These are phyloP conservation scores for Leccinum olivaceoglutinosum DNA, from an alignment of 1,284 basidiomycete genomes.

Conservation along the genomic window DNA sequence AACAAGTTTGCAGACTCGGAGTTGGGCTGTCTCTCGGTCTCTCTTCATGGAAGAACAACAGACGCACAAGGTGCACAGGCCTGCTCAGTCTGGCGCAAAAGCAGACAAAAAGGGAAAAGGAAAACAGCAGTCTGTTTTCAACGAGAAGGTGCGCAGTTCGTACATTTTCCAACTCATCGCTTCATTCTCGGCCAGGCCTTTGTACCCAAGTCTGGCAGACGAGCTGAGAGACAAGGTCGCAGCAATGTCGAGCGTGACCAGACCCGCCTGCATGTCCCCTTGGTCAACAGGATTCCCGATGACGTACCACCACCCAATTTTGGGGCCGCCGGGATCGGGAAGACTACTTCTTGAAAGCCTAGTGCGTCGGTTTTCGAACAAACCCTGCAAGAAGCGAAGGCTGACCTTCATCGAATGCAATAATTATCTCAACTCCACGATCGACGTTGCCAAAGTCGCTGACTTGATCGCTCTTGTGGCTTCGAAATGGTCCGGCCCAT, in stretches of 20 bases:
- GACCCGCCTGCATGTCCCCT: conserved; percentile 87
- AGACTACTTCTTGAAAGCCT: conserved; percentile 95
- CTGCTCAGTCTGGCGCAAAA: conserved; percentile 48
- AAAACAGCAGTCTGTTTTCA: conserved; percentile 74
- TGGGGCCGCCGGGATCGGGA: conserved; percentile 98
- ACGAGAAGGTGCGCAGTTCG: conserved; percentile 70
- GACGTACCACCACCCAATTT: conserved; percentile 91
- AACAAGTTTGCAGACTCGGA: no score
- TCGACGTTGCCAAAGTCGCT: no score
- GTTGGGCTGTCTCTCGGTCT: background rate
- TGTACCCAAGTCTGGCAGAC: conserved; percentile 84
- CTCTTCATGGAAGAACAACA: conserved; percentile 39
- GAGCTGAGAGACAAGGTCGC: conserved; percentile 74
- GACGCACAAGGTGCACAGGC: conserved; percentile 74
- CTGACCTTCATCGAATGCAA: no score
- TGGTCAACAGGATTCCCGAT: conserved; percentile 91
- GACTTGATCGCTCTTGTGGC: no score
- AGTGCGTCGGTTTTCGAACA: conserved; percentile 94
- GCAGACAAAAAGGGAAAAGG: conserved; percentile 75
- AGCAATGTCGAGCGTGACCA: no score
- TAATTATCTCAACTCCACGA: no score
- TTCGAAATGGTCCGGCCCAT: no score
- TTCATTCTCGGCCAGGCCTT: conserved; percentile 63
- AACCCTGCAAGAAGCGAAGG: conserved; percentile 47
- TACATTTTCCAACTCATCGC: background rate